Evolutionary conservation across 495 filamentous ascomycete species (phyloP).

Genomic region (Polyplosphaeria fusca): DNA sequence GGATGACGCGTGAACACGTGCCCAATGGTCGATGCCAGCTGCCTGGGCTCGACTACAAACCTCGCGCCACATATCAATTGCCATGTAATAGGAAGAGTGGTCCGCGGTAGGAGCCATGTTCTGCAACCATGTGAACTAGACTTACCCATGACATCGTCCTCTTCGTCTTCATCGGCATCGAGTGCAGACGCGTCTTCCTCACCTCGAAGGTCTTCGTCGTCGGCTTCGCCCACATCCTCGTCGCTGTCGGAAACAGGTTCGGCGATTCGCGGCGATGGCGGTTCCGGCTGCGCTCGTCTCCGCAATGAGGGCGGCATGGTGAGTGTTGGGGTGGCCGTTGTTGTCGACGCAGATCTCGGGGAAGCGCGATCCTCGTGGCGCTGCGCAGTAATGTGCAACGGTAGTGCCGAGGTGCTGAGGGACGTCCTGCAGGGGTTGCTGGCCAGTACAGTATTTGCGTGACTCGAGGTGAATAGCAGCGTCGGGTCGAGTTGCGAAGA

Average conservation of each 20-base stretch:
- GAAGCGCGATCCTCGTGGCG: not conserved
- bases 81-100: no score
- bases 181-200: conserved; percentile 20
- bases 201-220: conserved; percentile 32
- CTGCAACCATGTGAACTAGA: not conserved
- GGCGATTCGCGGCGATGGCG: conserved; percentile 6
- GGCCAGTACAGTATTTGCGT: no score
- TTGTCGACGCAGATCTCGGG: not conserved
- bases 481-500: no score
- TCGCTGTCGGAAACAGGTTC: conserved; percentile 26
- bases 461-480: no score
- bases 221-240: conserved; percentile 28
- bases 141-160: conserved; percentile 28
- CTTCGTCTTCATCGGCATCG: conserved; percentile 42
- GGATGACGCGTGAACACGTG: no score
- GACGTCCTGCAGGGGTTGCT: not conserved
- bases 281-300: conserved; percentile 11
- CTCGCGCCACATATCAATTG: no score
- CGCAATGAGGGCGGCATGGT: conserved; percentile 27
- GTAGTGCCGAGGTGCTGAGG: not conserved
- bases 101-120: no score
- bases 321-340: not conserved
- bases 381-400: not conserved
- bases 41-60: no score
- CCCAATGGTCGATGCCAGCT: no score